Conservation (phyloP, 257 asterid species). For the Salvia miltiorrhiza region DNA sequence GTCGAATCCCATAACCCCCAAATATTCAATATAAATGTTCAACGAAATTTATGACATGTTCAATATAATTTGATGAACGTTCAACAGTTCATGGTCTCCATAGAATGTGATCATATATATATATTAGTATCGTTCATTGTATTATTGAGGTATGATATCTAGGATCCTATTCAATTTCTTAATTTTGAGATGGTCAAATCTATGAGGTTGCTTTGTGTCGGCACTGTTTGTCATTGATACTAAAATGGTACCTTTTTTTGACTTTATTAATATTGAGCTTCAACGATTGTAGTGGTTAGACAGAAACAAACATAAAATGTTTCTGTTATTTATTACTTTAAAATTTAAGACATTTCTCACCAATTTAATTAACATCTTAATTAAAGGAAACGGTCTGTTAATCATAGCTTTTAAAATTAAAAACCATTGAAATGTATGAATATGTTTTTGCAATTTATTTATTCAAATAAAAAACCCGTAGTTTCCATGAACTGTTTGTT, state of each 20-base stretch:
- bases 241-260: constrained; percentile 1
- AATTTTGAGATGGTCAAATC: constrained; percentile 20
- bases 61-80: too few species aligned
- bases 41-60: too few species aligned
- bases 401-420: background rate
- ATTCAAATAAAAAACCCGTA: background rate
- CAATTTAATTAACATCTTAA: background rate
- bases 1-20: too few species aligned
- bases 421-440: background rate
- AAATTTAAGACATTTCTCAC: background rate
- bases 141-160: background rate
- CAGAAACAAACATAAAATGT: constrained; percentile 17
- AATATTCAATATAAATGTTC: too few species aligned
- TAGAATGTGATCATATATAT: too few species aligned
- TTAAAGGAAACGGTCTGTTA: background rate
- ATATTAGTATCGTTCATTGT: too few species aligned
- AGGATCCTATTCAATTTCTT: background rate
- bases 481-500: background rate
- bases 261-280: background rate
- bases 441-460: background rate
- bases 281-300: constrained; percentile 10
- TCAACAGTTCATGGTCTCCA: too few species aligned
- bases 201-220: constrained; percentile 21
- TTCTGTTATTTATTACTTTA: background rate
- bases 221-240: constrained; percentile 27